Conservation (phyloP, 352 stramenopile genomes). For the Halophytophthora polymorphica region DNA sequence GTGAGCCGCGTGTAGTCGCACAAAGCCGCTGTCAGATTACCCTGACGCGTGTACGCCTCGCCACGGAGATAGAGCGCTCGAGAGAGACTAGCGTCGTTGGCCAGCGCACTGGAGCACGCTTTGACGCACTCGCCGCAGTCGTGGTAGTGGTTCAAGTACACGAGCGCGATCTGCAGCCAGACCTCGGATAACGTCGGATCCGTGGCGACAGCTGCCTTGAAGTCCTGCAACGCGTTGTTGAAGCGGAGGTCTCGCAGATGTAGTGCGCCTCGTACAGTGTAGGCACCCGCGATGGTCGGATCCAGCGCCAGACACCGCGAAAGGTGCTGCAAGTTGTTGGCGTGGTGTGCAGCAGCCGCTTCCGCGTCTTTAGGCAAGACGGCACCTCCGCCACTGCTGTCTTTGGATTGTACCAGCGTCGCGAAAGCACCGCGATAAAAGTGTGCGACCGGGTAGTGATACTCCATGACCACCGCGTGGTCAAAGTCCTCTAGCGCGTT, state of each 20-base stretch:
- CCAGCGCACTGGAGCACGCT: constrained; percentile 58
- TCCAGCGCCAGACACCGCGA: constrained; percentile 64
- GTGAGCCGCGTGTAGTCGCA: constrained; percentile 66
- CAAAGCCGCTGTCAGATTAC: constrained; percentile 48
- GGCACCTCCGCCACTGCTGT: constrained; percentile 5
- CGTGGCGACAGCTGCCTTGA: constrained; percentile 68
- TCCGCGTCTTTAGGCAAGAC: constrained; percentile 13
- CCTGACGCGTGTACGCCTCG: constrained; percentile 62
- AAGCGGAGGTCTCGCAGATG: constrained; percentile 72
- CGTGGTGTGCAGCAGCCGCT: constrained; percentile 21
- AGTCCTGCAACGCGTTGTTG: constrained; percentile 75
- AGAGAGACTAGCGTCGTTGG: constrained; percentile 58
- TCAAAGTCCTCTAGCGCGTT: constrained; percentile 62
- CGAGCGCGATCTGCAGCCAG: constrained; percentile 78
- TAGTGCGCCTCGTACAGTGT: constrained; percentile 66
- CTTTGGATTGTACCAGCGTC: constrained; percentile 31
- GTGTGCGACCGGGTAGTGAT: constrained; percentile 75
- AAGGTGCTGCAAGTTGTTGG: constrained; percentile 52
- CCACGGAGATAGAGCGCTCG: constrained; percentile 63
- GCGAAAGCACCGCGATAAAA: constrained; percentile 76
- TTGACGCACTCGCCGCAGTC: constrained; percentile 65
- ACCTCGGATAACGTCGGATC: constrained; percentile 75
- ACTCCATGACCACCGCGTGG: constrained; percentile 70
- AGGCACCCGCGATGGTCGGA: constrained; percentile 70
- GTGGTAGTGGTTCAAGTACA: constrained; percentile 81